Conservation (phyloP, 306 rosid species). For the Nissolia schottii region DNA sequence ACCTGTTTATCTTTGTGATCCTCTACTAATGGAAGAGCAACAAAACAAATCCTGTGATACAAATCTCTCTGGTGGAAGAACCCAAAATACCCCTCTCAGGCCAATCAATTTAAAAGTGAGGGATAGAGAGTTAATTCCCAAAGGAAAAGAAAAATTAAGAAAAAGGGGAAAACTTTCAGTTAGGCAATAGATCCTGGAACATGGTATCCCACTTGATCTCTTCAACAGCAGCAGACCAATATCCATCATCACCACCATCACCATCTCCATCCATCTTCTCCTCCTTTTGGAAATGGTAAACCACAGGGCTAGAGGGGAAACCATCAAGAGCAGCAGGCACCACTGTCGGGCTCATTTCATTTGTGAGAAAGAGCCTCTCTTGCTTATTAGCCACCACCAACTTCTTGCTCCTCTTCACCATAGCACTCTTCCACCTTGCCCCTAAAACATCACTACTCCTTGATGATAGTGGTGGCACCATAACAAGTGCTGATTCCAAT, state of each 20-base stretch:
- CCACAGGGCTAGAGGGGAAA: slow-evolving; percentile 55
- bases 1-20: slow-evolving; percentile 19
- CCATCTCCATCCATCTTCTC: slow-evolving; percentile 22
- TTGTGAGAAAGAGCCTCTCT: slow-evolving; percentile 53
- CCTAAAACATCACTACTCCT: slow-evolving; percentile 31
- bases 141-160: background rate
- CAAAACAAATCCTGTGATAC: background rate
- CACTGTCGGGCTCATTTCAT: slow-evolving; percentile 42
- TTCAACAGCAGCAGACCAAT: slow-evolving; percentile 71
- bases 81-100: slow-evolving; percentile 40
- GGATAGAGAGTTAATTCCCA: background rate
- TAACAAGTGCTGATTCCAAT: slow-evolving; percentile 47
- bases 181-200: slow-evolving; percentile 91
- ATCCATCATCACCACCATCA: slow-evolving; percentile 40
- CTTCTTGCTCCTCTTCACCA: slow-evolving; percentile 56
- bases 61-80: slow-evolving; percentile 32
- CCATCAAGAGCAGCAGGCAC: slow-evolving; percentile 35
- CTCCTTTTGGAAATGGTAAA: slow-evolving; percentile 42
- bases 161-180: slow-evolving; percentile 23
- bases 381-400: slow-evolving; percentile 40
- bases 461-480: slow-evolving; percentile 48
- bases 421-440: slow-evolving; percentile 36
- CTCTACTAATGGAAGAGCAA: slow-evolving; percentile 5
- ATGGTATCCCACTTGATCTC: slow-evolving; percentile 88
- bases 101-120: slow-evolving; percentile 21